These are phyloP conservation scores for Arthrocladium fulminans DNA, from an alignment of 2,329 filamentous ascomycete genomes.

Conservation along the genomic window DNA sequence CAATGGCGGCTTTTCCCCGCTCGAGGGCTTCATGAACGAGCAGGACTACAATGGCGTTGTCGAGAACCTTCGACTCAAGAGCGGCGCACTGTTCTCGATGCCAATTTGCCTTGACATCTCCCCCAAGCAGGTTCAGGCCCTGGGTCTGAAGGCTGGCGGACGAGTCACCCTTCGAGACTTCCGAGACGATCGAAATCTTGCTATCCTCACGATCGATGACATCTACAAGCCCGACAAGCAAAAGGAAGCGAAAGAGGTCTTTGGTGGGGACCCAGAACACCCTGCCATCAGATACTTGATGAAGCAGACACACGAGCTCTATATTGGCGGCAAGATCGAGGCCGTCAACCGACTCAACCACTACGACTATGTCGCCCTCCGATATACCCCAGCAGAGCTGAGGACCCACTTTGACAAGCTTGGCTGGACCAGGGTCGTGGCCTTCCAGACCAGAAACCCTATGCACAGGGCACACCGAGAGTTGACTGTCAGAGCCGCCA, in stretches of 20 bases:
- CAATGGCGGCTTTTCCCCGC: constrained; percentile 93
- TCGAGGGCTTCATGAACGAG: constrained; percentile 97
- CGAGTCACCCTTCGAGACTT: constrained; percentile 87
- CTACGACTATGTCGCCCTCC: constrained; percentile 95
- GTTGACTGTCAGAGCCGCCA: constrained; percentile 91
- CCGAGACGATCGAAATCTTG: constrained; percentile 90
- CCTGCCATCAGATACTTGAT: constrained; percentile 87
- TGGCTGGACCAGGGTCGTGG: constrained; percentile 93
- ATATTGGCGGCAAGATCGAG: constrained; percentile 92
- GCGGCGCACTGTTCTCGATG: constrained; percentile 90
- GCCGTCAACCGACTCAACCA: constrained; percentile 92
- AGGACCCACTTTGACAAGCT: constrained; percentile 98
- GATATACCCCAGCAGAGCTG: constrained; percentile 93
- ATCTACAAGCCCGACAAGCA: constrained; percentile 92
- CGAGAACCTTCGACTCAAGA: constrained; percentile 72
- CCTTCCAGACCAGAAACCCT: constrained; percentile 98
- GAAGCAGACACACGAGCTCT: constrained; percentile 72
- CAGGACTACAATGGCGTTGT: constrained; percentile 95
- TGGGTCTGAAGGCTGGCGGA: constrained; percentile 68
- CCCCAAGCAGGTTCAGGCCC: constrained; percentile 62
- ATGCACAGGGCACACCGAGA: constrained; percentile 99
- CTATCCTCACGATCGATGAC: constrained; percentile 91
- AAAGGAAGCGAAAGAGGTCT: constrained; percentile 87
- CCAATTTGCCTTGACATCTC: constrained; percentile 88
- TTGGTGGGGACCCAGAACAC: constrained; percentile 84